A percentile compares a stretch with the other conserved stretches of the same genome.
Evolutionary conservation across 2,329 filamentous ascomycete genomes (phyloP).

Genomic region (Penicillium griseofulvum): DNA sequence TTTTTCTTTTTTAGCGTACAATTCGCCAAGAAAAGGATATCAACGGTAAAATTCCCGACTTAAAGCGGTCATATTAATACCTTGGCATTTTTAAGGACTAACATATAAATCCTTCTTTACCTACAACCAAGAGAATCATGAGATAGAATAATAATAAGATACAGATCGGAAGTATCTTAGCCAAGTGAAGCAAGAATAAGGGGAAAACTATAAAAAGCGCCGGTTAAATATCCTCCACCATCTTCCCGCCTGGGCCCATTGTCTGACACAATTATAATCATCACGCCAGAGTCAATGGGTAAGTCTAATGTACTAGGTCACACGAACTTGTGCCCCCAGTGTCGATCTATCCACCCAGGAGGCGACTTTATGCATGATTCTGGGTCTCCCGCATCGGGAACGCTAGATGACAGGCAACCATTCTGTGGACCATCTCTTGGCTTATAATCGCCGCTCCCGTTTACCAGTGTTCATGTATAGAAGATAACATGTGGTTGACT

Average conservation of each 20-base stretch:
- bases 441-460: background rate
- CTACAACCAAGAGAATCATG: background rate
- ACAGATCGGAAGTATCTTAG: background rate
- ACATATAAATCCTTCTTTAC: background rate
- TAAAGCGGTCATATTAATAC: too few species aligned
- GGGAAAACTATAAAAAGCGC: too few species aligned
- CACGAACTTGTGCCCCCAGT: background rate
- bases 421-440: background rate
- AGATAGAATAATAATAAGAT: background rate
- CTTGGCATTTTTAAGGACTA: background rate
- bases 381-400: too few species aligned
- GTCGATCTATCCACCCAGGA: background rate
- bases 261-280: background rate
- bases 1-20: too few species aligned
- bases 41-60: too few species aligned
- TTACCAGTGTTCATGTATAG: too few species aligned
- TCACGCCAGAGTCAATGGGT: background rate
- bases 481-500: background rate
- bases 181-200: background rate
- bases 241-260: background rate
- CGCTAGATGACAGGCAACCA: background rate
- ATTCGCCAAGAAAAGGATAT: too few species aligned
- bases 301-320: background rate
- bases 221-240: background rate
- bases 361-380: background rate